Percentiles rank a stretch among this genome's conserved stretches.
These are phyloP conservation scores for Spongispora temasekensis DNA, from an alignment of 1,284 basidiomycete genomes.

Conservation along the genomic window DNA sequence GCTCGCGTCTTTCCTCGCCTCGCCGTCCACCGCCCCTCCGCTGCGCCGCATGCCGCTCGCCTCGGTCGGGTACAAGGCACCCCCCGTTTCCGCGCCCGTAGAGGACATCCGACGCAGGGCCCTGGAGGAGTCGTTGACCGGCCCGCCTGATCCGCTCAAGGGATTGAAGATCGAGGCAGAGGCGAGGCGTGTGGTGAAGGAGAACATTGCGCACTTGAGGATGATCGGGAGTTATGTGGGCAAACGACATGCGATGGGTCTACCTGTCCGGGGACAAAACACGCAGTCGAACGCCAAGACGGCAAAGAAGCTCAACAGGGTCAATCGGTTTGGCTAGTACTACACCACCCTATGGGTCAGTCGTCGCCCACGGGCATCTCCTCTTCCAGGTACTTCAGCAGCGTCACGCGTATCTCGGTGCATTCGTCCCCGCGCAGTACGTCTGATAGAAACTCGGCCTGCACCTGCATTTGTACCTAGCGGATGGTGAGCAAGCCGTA, in stretches of 20 bases:
- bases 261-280: slow-evolving; percentile 89
- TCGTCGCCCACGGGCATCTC: slow-evolving; percentile 85
- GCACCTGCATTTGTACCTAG: slow-evolving; percentile 96
- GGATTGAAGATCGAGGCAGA: slow-evolving; percentile 83
- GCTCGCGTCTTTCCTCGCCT: slow-evolving; percentile 86
- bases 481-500: slow-evolving; percentile 14
- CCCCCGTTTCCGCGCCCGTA: slow-evolving; percentile 44
- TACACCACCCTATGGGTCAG: too few relatives aligned
- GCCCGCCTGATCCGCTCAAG: slow-evolving; percentile 58
- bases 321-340: slow-evolving; percentile 52
- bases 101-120: slow-evolving; percentile 41
- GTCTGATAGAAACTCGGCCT: slow-evolving; percentile 89
- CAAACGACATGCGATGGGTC: slow-evolving; percentile 82
- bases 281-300: slow-evolving; percentile 86
- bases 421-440: slow-evolving; percentile 90
- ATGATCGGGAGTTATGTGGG: slow-evolving; percentile 90
- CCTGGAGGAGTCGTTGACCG: slow-evolving; percentile 23
- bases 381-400: slow-evolving; percentile 94
- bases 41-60: slow-evolving; percentile 68
- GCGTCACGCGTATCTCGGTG: slow-evolving; percentile 90
- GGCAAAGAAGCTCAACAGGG: slow-evolving; percentile 81
- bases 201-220: slow-evolving; percentile 88
- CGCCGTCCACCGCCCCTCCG: slow-evolving; percentile 68
- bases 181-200: slow-evolving; percentile 73
- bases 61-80: slow-evolving; percentile 48